Base-by-base conservation (phyloP, 1,284 basidiomycete species). In the Filobasidium uniguttulatum region DNA sequence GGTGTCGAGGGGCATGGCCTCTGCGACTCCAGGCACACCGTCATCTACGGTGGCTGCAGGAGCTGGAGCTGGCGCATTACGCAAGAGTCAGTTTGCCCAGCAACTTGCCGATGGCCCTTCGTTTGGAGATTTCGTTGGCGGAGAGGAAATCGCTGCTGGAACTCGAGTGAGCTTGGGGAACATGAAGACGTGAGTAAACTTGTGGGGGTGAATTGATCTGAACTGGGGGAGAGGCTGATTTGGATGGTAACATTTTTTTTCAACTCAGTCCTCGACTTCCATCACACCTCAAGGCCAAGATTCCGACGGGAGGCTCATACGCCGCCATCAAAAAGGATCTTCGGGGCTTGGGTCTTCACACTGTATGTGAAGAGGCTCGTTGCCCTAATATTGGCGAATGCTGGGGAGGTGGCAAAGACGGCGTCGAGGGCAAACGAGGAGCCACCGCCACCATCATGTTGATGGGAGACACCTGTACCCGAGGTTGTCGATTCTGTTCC, bases 371-470 rank as follows among this genome's bases (percentile, higher is more conserved):
- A 68, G 94, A 99, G 69, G 94, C 94, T 23, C 79, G 91, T 54
- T 99, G 94, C 74, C 94, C 94, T 1, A 99, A 99, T 63, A 97
- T 98, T 52, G 94, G 93, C 26, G 93, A 98, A 63, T 99, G 94
- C 67, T 99, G 94, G 94, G 91, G 94, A 45, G 91, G 91, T 1
- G 64, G 63, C 5, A 76, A 72, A n/a, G 80, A 80, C 19, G 80
- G 81, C 50, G 76, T 76, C 52, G 82, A 83, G 52, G 82, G 80
- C 38, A 82, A 83, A 61, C 80, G 81, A 48, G 78, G 80, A 46
- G 94, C 94, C 12, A 99, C 94, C 6, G 90, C 90, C n/a, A 96
- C 90, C 0, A 99, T 99, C 68, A 98, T 99, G 94, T 73, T 98
- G 29, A 98, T 99, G 94, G 94, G 94, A n/a, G 93, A 98, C 70